Base-by-base conservation (phyloP, 2,329 filamentous ascomycete genomes). In the Trichoderma koningiopsis region DNA sequence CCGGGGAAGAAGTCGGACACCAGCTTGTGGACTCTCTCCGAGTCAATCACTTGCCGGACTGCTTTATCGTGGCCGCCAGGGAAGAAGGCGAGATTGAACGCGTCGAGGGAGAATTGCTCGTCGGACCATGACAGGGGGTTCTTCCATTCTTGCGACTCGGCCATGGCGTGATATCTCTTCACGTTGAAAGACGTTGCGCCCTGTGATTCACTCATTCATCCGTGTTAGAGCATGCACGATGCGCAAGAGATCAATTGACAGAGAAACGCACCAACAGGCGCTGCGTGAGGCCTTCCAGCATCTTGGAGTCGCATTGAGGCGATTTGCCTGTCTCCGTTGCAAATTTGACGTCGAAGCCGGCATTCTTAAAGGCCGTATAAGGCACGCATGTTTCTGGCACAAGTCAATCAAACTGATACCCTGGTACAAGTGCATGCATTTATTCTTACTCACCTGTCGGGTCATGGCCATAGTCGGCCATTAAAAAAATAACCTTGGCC, bases 401-500 rank as follows among this genome's bases (percentile, higher is more conserved):
- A 37, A 5, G 53, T 13, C 27, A n/a, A 14, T 33, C 0, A 35
- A 22, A 43, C 14, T 31, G 10, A 10, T 14, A 19, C 2, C 11
- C 19, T 19, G 24, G 0, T 16, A 5, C 0, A 2, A 19, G 6
- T 49, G 8, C 22, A 19, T 13, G 10, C 27, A 27, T 27, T 27
- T 27, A 27, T 27, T 27, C 5, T 22, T 65, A 19, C 35, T 5
- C 71, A 86, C 85, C 84, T 56, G 85, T 86, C 2, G 85, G 85
- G 72, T 87, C 85, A 72, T 87, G 83, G 55, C 84, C 85, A 71
- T 86, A 86, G 72, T 87, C 84, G 53, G 84, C 81, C 84, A 87
- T 86, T 65, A 85, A 72, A 55, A 86, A 81, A 49, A 85, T 73
- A 29, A 81, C 81, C 71, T 82, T 84, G 40, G 70, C 71, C 74